Percentiles rank a stretch among this genome's conserved stretches.
phyloP scores from a whole-genome alignment of 768 basidiomycete genomes.

The Suillus spraguei region DNA sequence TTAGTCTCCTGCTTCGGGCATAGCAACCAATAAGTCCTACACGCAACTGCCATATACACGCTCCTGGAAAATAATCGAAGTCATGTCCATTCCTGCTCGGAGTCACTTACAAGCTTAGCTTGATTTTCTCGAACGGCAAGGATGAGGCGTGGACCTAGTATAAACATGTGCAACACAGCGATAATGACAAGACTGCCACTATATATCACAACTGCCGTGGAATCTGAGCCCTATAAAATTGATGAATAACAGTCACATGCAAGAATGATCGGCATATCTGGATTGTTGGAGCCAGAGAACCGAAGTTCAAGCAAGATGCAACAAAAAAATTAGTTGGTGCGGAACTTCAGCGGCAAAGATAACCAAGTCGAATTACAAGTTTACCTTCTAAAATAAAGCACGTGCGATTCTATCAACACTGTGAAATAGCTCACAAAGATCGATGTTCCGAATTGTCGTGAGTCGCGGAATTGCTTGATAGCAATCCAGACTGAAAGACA shows the following conservation, averaged over 20 bases:
- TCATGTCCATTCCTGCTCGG: not conserved
- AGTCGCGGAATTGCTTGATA: too few relatives aligned
- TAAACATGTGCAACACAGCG: not conserved
- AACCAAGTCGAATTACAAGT: not conserved
- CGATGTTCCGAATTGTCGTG: not conserved
- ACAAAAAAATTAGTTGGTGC: too few relatives aligned
- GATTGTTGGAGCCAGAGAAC: not conserved
- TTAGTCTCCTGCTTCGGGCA: not conserved
- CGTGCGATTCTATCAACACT: not conserved
- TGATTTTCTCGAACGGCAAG: not conserved
- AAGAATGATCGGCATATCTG: not conserved
- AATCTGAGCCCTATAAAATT: not conserved
- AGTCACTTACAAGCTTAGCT: not conserved
- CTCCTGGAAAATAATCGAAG: not conserved
- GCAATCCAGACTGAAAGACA: too few relatives aligned
- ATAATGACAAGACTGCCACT: not conserved
- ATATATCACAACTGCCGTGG: not conserved
- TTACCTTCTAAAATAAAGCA: not conserved
- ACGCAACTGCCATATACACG: not conserved
- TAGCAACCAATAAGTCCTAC: not conserved
- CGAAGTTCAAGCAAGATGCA: too few relatives aligned
- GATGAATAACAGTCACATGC: not conserved
- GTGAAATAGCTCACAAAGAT: not conserved
- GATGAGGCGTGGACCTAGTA: not conserved
- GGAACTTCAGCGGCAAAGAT: not conserved